Percentiles rank a stretch among this genome's conserved stretches.
Conservation (phyloP, 2,329 filamentous ascomycete species). For the Colletotrichum sp. region DNA sequence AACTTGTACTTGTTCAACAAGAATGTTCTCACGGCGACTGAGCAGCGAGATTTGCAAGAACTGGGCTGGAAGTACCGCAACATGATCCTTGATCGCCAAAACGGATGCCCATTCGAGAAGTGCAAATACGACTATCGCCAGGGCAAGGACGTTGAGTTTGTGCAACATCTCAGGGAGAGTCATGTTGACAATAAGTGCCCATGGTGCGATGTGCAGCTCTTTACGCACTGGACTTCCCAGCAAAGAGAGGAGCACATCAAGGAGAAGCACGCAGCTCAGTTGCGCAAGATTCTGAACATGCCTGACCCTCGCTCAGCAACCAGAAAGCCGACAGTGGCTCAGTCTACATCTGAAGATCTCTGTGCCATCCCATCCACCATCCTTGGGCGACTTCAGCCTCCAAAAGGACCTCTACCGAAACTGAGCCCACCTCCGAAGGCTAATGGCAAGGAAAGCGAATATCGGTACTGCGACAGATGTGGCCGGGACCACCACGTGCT, state of each 20-base stretch:
- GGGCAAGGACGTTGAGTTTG: slow-evolving; percentile 32
- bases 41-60: slow-evolving; percentile 41
- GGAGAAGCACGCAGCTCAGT: slow-evolving; percentile 29
- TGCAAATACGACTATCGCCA: slow-evolving; percentile 40
- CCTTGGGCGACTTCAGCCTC: neutral
- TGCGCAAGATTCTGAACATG: slow-evolving; percentile 12
- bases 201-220: slow-evolving; percentile 39
- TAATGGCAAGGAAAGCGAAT: slow-evolving; percentile 17
- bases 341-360: neutral
- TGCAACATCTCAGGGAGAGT: slow-evolving; percentile 36
- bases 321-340: neutral
- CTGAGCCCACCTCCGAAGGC: slow-evolving; percentile 14
- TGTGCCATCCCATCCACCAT: neutral
- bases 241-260: slow-evolving; percentile 33
- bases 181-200: slow-evolving; percentile 40
- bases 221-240: slow-evolving; percentile 29
- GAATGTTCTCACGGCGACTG: slow-evolving; percentile 44
- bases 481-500: slow-evolving; percentile 25
- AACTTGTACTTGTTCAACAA: slow-evolving; percentile 40
- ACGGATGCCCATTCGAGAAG: slow-evolving; percentile 41
- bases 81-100: slow-evolving; percentile 36
- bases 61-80: slow-evolving; percentile 38
- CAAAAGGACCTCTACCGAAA: neutral
- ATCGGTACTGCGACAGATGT: slow-evolving; percentile 28
- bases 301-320: neutral